These are phyloP conservation scores for Oryza coarctata DNA, from an alignment of 176 grass and related monocot species.

Conservation along the genomic window DNA sequence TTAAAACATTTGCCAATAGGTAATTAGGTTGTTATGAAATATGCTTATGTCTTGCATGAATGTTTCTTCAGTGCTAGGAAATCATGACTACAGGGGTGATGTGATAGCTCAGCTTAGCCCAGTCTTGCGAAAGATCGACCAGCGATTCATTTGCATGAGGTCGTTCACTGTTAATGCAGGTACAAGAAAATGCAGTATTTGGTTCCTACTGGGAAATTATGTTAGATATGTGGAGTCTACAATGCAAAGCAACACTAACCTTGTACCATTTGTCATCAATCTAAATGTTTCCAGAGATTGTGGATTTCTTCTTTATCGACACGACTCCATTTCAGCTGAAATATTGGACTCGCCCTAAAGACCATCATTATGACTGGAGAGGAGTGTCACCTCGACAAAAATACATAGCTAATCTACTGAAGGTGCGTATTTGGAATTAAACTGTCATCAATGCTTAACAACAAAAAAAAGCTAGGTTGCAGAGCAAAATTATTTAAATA, in stretches of 20 bases:
- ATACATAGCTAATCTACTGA: constrained; percentile 60
- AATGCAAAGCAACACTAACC: not conserved
- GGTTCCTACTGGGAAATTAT: not conserved
- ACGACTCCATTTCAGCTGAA: constrained; percentile 66
- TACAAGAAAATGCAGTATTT: constrained; percentile 1
- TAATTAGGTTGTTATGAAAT: not conserved
- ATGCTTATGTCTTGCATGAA: not conserved
- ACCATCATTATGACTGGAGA: constrained; percentile 71
- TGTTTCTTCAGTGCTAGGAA: constrained; percentile 62
- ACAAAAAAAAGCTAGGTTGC: not conserved
- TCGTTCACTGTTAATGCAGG: constrained; percentile 74
- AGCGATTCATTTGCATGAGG: constrained; percentile 82
- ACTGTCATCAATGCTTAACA: not conserved
- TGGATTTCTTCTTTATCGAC: constrained; percentile 86
- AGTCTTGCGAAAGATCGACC: constrained; percentile 51
- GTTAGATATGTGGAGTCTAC: not conserved
- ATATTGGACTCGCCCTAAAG: constrained; percentile 68
- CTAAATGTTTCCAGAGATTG: constrained; percentile 45
- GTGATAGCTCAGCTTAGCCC: constrained; percentile 64
- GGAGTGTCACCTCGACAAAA: constrained; percentile 57
- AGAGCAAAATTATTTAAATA: not conserved
- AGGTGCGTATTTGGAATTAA: constrained; percentile 43
- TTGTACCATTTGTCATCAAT: not conserved
- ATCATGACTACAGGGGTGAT: constrained; percentile 82
- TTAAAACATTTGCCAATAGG: not conserved